phyloP scores from a whole-genome alignment of 305 asterid species.

The Fraxinus nigra region DNA sequence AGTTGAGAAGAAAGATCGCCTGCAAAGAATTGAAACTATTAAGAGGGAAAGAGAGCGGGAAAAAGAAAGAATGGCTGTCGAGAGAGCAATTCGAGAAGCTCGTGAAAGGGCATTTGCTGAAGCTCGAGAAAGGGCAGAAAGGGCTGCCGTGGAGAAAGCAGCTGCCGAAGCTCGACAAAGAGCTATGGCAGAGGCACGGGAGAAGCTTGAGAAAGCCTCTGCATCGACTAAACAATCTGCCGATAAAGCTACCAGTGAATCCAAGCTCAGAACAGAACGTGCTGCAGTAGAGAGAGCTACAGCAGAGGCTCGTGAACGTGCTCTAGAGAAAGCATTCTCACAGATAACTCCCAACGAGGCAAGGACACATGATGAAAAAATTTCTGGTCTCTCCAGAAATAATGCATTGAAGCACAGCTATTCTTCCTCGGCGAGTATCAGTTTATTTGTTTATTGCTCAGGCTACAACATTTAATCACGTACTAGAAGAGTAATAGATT shows the following conservation, averaged over 20 bases:
- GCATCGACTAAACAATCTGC: constrained; percentile 33
- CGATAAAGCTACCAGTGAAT: constrained; percentile 51
- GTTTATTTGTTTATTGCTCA: constrained; percentile 14
- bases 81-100: constrained; percentile 88
- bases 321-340: constrained; percentile 82
- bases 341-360: constrained; percentile 50
- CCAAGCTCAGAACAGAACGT: constrained; percentile 85
- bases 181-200: constrained; percentile 63
- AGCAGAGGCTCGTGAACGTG: constrained; percentile 94
- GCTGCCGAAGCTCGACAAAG: constrained; percentile 72
- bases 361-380: constrained; percentile 44
- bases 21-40: constrained; percentile 59
- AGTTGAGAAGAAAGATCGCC: constrained; percentile 36
- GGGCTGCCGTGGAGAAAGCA: constrained; percentile 83
- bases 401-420: constrained; percentile 64
- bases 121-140: constrained; percentile 87
- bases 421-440: constrained; percentile 72
- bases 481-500: constrained; percentile 18
- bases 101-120: constrained; percentile 97
- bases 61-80: constrained; percentile 76
- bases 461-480: constrained; percentile 11
- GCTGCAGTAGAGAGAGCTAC: constrained; percentile 99
- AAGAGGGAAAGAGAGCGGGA: constrained; percentile 76
- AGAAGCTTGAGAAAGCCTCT: constrained; percentile 57
- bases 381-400: constrained; percentile 44